Conservation (phyloP, 306 rosid species). For the Lagenaria siceraria region DNA sequence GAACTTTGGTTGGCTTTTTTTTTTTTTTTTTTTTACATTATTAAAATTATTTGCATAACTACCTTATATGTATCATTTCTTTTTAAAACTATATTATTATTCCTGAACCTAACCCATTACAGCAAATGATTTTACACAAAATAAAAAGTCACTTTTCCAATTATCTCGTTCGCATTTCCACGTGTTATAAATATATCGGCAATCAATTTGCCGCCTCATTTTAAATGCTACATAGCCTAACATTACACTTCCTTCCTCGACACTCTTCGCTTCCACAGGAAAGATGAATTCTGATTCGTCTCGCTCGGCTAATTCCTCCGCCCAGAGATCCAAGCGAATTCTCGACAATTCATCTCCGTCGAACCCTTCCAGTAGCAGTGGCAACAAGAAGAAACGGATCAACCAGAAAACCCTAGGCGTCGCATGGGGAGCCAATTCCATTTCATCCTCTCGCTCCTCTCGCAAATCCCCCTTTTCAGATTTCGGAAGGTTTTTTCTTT, state of each 20-base stretch:
- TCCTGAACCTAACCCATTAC: no score
- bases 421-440: constrained; percentile 64
- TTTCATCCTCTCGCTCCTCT: constrained; percentile 38
- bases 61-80: no score
- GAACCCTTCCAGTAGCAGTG: constrained; percentile 14
- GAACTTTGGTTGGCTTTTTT: no score
- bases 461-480: constrained; percentile 54
- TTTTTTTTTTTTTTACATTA: no score
- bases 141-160: neutral
- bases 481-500: constrained; percentile 38
- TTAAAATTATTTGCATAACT: no score
- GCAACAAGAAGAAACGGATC: constrained; percentile 16
- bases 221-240: constrained; percentile 5
- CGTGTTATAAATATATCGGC: neutral
- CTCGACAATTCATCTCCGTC: constrained; percentile 30
- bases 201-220: constrained; percentile 28
- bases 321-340: constrained; percentile 38
- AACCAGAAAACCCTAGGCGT: constrained; percentile 79
- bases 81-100: no score
- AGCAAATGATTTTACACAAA: neutral
- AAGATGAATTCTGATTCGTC: constrained; percentile 43
- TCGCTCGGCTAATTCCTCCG: constrained; percentile 41
- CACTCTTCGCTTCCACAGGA: neutral
- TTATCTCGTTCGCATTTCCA: neutral
- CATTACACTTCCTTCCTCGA: neutral